These are phyloP conservation scores for Argentina anserina DNA, from an alignment of 306 rosid species.

Conservation along the genomic window DNA sequence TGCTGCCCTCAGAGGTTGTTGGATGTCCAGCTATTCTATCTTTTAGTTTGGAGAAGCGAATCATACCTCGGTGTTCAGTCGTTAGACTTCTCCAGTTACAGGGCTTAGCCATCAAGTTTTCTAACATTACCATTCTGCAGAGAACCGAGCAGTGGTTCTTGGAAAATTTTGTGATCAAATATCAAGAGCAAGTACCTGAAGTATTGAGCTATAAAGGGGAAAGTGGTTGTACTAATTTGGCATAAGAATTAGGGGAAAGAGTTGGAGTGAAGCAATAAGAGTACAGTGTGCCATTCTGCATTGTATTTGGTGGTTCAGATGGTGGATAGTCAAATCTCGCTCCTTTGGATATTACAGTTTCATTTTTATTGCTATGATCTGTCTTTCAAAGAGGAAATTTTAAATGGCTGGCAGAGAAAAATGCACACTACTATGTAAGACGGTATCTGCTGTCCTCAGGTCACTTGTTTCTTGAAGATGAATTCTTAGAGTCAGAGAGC, in stretches of 20 bases:
- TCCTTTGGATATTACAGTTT: neutral
- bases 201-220: neutral
- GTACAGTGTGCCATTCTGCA: neutral
- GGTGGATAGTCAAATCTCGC: neutral
- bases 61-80: slow-evolving; percentile 44
- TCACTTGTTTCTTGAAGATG: neutral
- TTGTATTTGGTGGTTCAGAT: neutral
- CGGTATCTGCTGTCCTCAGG: neutral
- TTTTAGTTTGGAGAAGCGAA: slow-evolving; percentile 30
- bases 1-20: slow-evolving; percentile 18
- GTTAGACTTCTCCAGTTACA: slow-evolving; percentile 22
- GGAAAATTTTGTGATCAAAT: slow-evolving; percentile 4
- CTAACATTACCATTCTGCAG: neutral
- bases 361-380: neutral
- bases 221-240: neutral
- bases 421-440: neutral
- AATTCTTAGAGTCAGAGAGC: neutral
- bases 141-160: neutral
- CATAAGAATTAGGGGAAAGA: neutral
- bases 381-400: neutral
- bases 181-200: slow-evolving; percentile 4
- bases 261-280: neutral
- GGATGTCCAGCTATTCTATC: neutral
- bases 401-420: neutral
- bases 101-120: too few species aligned